Percentiles rank a stretch among this genome's conserved stretches.
These are phyloP conservation scores for Hirschfeldia incana DNA, from an alignment of 345 rosid genomes.

Conservation along the genomic window DNA sequence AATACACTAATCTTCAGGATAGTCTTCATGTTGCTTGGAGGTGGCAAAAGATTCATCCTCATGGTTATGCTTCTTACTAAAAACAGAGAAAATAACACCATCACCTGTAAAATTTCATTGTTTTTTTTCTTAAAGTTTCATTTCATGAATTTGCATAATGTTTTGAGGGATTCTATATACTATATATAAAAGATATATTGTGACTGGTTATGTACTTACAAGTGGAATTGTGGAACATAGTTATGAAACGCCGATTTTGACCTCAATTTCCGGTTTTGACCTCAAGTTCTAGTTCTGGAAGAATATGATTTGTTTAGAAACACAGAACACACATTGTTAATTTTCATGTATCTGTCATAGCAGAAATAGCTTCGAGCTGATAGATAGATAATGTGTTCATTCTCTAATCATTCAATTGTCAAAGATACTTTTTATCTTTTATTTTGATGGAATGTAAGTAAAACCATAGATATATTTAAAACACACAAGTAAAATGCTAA, in stretches of 20 bases:
- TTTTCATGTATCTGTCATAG: neutral
- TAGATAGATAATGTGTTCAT: conserved; percentile 12
- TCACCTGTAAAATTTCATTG: conserved; percentile 1
- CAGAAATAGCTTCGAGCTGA: neutral
- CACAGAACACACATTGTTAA: no score
- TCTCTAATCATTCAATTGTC: neutral
- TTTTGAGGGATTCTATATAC: neutral
- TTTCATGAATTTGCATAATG: conserved; percentile 1
- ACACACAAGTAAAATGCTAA: conserved; percentile 7
- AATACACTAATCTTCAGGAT: conserved; percentile 66
- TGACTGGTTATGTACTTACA: neutral
- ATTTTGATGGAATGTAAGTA: conserved; percentile 12
- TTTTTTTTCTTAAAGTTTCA: neutral
- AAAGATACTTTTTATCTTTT: conserved; percentile 14
- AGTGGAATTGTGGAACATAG: no score
- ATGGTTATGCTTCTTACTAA: conserved; percentile 60
- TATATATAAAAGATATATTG: neutral
- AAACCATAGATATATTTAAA: neutral
- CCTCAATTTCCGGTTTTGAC: no score
- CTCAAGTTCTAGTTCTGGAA: no score
- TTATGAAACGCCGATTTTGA: no score
- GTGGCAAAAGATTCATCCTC: conserved; percentile 87
- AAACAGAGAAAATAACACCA: conserved; percentile 16
- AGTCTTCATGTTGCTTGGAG: conserved; percentile 84
- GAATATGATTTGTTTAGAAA: no score